Base-by-base conservation (phyloP, 2,329 filamentous ascomycete species). In the Paraconiothyrium sp. region DNA sequence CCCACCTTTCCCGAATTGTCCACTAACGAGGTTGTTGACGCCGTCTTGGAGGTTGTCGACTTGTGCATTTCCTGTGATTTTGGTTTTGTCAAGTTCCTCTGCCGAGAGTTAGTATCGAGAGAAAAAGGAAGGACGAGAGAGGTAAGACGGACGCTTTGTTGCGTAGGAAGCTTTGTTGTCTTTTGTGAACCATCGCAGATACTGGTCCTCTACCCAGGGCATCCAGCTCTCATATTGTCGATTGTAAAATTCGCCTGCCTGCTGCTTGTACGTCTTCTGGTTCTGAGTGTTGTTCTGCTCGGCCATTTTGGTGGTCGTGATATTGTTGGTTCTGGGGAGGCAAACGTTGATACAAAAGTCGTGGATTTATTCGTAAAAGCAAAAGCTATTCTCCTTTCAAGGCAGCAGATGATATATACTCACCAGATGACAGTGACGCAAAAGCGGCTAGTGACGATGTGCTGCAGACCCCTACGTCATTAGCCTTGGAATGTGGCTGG, bases 91-190 rank as follows among this genome's bases (percentile, higher is more conserved):
- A 63, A 92, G 87, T 65, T 85, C 84, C 62, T 91, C 89, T 91
- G 69, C 3, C 1, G 16, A 14, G 59, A 43, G 3, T 59, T 46
- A 48, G 44, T 27, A 20, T 16, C 8, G 1, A 32, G 20, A 32
- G 2, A 27, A 2, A 10, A 35, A 55, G 46, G 24, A 48, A 22
- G 27, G 39, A 52, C 46, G 27, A 34, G 44, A 39, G 43, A n/a
- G 46, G 32, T 44, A 39, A 49, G 54, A 76, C 80, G 37, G 76
- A 91, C 90, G 85, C 78, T 90, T 92, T 1, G 89, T 84, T 6
- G 87, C 82, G 71, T 92, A 92, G 74, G 86, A 89, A 5, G 89
- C 86, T 79, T 93, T 92, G 84, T 93, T 93, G 73, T 92, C 89
- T 65, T 89, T 90, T 70, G 89, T 91, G 78, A 92, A 92, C 83